phyloP scores from a whole-genome alignment of 805 yeast genomes.

The Jamesozyma piceae region DNA sequence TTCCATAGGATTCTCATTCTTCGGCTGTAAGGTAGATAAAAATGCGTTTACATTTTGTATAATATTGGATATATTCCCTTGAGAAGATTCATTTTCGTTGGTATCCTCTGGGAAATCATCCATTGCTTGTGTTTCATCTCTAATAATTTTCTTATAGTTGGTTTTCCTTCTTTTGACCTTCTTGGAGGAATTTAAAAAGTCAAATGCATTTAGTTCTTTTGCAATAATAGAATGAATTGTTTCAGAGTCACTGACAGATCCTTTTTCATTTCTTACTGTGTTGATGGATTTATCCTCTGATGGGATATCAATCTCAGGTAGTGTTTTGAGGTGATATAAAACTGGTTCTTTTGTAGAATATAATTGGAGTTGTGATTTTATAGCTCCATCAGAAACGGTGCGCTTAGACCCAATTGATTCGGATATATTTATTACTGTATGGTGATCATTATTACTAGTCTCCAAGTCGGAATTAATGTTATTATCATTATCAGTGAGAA shows the following conservation, averaged over 20 bases:
- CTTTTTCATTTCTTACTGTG: background rate
- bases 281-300: background rate
- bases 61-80: slow-evolving; percentile 4
- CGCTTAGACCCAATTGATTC: background rate
- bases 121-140: background rate
- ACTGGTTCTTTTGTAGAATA: background rate
- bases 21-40: slow-evolving; percentile 3
- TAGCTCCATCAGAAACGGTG: background rate
- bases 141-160: slow-evolving; percentile 3
- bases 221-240: background rate
- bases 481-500: background rate
- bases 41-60: slow-evolving; percentile 4
- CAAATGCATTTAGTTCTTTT: slow-evolving; percentile 13
- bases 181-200: slow-evolving; percentile 16
- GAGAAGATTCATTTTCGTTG: slow-evolving; percentile 1
- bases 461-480: background rate
- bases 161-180: slow-evolving; percentile 12
- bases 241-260: background rate
- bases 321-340: background rate
- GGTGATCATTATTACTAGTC: background rate
- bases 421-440: background rate
- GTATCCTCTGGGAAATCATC: background rate
- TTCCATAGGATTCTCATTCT: background rate
- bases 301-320: background rate
- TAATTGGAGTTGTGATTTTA: background rate